Conservation (phyloP, 2,329 filamentous ascomycete genomes). For the Aspergillus fumigatiaffinis region DNA sequence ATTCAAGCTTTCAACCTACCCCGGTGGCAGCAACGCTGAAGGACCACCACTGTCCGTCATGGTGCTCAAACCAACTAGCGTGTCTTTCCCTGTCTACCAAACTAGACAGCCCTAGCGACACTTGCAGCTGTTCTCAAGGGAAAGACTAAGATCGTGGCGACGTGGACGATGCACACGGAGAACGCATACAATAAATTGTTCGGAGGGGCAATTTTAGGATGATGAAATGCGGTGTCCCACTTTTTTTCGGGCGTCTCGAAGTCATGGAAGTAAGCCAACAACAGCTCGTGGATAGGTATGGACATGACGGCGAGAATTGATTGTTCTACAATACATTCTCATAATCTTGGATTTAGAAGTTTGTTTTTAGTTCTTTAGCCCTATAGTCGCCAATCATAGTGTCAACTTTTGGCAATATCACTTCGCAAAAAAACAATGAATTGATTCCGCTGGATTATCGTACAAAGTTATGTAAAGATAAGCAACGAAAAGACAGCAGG, state of each 20-base stretch:
- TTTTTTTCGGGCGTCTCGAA: conserved; percentile 1
- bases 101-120: not conserved
- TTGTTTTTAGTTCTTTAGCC: not conserved
- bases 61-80: not conserved
- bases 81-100: not conserved
- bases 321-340: not conserved
- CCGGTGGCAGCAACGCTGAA: not conserved
- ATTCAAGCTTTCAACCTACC: not conserved
- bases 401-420: not conserved
- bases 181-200: not conserved
- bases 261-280: not conserved
- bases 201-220: conserved; percentile 2
- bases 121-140: not conserved
- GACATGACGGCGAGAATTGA: not conserved
- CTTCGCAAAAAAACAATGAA: not conserved
- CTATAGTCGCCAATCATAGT: not conserved
- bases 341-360: not conserved
- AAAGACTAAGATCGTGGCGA: not conserved
- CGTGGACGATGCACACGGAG: not conserved
- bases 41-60: not conserved
- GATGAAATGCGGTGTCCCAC: conserved; percentile 10
- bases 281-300: not conserved
- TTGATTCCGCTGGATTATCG: conserved; percentile 1
- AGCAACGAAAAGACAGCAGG: not conserved
- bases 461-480: not conserved